A percentile compares a stretch with the other conserved stretches of the same genome.
Evolutionary conservation across 257 asterid genomes (phyloP).

Genomic region (Striga asiatica): DNA sequence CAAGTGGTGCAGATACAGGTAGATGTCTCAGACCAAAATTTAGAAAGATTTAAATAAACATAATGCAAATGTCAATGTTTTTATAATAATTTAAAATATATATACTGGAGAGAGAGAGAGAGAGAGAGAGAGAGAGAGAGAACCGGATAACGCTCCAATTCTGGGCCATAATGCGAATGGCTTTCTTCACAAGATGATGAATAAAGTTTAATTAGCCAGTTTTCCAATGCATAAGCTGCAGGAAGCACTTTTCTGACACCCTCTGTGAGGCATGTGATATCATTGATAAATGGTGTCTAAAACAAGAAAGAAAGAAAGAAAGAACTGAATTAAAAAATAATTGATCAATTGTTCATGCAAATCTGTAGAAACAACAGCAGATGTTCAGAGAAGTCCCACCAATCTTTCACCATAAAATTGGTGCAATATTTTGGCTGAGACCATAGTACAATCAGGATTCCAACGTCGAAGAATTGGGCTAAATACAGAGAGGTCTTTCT

Average conservation of each 20-base stretch:
- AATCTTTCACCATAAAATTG: constrained; percentile 75
- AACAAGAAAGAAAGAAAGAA: constrained; percentile 19
- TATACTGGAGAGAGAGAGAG: neutral
- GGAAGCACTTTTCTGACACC: constrained; percentile 78
- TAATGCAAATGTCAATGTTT: constrained; percentile 3
- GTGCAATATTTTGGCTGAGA: constrained; percentile 60
- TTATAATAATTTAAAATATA: too few species aligned
- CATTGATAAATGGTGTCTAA: constrained; percentile 73
- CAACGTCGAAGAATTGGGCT: constrained; percentile 58
- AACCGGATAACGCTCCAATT: constrained; percentile 58
- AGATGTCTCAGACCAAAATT: constrained; percentile 1
- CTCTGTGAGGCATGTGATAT: constrained; percentile 49
- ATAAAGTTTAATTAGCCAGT: constrained; percentile 45
- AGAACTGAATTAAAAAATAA: constrained; percentile 14
- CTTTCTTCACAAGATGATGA: constrained; percentile 42
- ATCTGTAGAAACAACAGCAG: constrained; percentile 6
- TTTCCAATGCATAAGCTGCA: constrained; percentile 73
- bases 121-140: neutral
- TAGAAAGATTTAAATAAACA: constrained; percentile 9
- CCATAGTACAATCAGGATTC: constrained; percentile 59
- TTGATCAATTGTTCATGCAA: constrained; percentile 1
- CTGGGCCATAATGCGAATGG: constrained; percentile 24
- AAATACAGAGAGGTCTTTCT: constrained; percentile 50
- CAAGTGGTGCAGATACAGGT: neutral
- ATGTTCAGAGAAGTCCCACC: constrained; percentile 37